phyloP scores from a whole-genome alignment of 2,329 filamentous ascomycete genomes.

The Ophioceras dolichostomum region DNA sequence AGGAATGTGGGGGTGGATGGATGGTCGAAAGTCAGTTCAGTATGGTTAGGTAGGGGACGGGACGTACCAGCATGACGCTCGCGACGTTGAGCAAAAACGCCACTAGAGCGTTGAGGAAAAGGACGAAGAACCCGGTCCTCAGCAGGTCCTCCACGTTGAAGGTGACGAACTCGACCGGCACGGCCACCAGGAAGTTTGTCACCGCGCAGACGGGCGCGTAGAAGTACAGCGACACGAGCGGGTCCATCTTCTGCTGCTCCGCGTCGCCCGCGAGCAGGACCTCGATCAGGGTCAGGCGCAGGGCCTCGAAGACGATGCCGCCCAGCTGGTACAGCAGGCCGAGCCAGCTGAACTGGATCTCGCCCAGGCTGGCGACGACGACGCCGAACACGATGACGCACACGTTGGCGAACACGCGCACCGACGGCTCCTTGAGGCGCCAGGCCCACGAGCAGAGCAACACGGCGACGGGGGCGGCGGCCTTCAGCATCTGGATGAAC shows the following conservation, averaged over 20 bases:
- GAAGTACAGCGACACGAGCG: slow-evolving; percentile 80
- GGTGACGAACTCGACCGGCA: slow-evolving; percentile 54
- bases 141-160: slow-evolving; percentile 56
- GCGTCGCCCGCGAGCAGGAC: slow-evolving; percentile 42
- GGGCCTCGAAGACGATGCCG: slow-evolving; percentile 70
- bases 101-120: slow-evolving; percentile 58
- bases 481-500: slow-evolving; percentile 97
- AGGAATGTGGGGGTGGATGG: no score
- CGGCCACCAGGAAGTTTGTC: slow-evolving; percentile 63
- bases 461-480: slow-evolving; percentile 54
- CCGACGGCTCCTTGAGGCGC: slow-evolving; percentile 34
- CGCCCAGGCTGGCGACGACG: slow-evolving; percentile 41
- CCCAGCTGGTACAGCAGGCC: slow-evolving; percentile 59
- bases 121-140: slow-evolving; percentile 49
- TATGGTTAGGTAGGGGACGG: not conserved
- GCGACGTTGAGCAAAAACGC: slow-evolving; percentile 75
- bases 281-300: slow-evolving; percentile 77
- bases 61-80: slow-evolving; percentile 70
- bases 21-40: no score
- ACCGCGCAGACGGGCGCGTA: slow-evolving; percentile 74
- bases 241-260: slow-evolving; percentile 69
- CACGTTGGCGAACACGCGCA: slow-evolving; percentile 32
- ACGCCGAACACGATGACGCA: slow-evolving; percentile 40
- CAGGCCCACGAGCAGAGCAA: slow-evolving; percentile 52
- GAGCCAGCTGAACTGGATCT: slow-evolving; percentile 55